Conservation (phyloP, 2,329 filamentous ascomycete genomes). For the Colletotrichum limetticola region DNA sequence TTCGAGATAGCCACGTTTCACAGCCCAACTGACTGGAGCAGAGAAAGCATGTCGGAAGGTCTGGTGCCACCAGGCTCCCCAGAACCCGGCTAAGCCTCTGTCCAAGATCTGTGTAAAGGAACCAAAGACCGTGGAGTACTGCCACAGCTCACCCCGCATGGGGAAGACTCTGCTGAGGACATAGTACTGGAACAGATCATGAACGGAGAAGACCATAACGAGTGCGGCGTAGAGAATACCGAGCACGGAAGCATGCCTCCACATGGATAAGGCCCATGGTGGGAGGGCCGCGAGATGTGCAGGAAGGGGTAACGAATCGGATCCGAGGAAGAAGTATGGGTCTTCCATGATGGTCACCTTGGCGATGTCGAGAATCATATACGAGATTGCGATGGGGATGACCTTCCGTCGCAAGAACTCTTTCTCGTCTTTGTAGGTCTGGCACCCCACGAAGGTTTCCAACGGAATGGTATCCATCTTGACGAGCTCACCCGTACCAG, state of each 20-base stretch:
- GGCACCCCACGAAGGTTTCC: constrained; percentile 57
- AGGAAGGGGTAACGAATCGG: constrained; percentile 51
- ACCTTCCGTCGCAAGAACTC: constrained; percentile 59
- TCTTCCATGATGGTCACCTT: constrained; percentile 79
- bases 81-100: constrained; percentile 81
- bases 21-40: constrained; percentile 65
- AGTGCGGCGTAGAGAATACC: constrained; percentile 70
- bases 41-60: constrained; percentile 81
- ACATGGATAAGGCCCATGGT: constrained; percentile 58
- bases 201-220: constrained; percentile 67
- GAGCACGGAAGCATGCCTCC: constrained; percentile 67
- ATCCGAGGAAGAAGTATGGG: constrained; percentile 76
- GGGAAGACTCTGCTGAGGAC: constrained; percentile 63
- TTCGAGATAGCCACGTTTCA: constrained; percentile 50
- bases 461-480: constrained; percentile 54
- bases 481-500: constrained; percentile 50
- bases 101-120: constrained; percentile 66
- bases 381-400: constrained; percentile 62
- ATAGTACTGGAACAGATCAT: constrained; percentile 66
- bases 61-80: constrained; percentile 93
- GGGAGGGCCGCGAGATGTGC: constrained; percentile 55
- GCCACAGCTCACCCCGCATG: constrained; percentile 60
- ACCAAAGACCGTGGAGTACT: constrained; percentile 67
- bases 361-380: constrained; percentile 75
- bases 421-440: constrained; percentile 52